A percentile compares a stretch with the other conserved stretches of the same genome.
phyloP scores from a whole-genome alignment of 352 stramenopile genomes.

The Hyaloperonospora brassicae region DNA sequence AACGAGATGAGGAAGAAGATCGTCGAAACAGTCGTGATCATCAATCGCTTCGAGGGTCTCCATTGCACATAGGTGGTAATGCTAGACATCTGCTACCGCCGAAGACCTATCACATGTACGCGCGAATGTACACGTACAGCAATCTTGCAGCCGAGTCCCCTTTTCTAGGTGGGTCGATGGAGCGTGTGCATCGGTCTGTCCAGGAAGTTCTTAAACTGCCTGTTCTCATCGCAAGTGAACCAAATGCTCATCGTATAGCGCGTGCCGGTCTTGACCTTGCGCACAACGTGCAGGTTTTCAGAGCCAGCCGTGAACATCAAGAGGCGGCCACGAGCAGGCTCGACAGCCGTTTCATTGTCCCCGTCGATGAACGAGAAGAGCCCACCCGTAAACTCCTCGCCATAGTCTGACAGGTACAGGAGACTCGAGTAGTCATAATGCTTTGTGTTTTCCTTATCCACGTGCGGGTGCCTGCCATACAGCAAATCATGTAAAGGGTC shows the following conservation, averaged over 20 bases:
- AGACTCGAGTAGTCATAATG: slow-evolving; percentile 91
- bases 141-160: too few species aligned
- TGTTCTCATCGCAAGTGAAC: slow-evolving; percentile 87
- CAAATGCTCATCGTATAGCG: slow-evolving; percentile 89
- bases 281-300: slow-evolving; percentile 85
- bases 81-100: too few species aligned
- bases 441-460: slow-evolving; percentile 90
- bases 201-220: slow-evolving; percentile 86
- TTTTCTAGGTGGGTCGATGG: slow-evolving; percentile 44
- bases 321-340: slow-evolving; percentile 66
- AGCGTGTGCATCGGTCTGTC: slow-evolving; percentile 79
- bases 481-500: slow-evolving; percentile 4
- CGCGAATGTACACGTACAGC: too few species aligned
- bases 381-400: slow-evolving; percentile 82
- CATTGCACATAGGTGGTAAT: too few species aligned
- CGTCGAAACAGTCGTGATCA: too few species aligned
- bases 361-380: slow-evolving; percentile 87
- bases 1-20: too few species aligned
- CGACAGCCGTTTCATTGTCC: slow-evolving; percentile 55
- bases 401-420: slow-evolving; percentile 80
- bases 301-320: slow-evolving; percentile 87
- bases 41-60: too few species aligned
- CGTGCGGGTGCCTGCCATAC: slow-evolving; percentile 66
- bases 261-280: slow-evolving; percentile 61
- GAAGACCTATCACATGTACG: too few species aligned